phyloP scores from a whole-genome alignment of 441 rosid species.

The Aquilaria agallochum region DNA sequence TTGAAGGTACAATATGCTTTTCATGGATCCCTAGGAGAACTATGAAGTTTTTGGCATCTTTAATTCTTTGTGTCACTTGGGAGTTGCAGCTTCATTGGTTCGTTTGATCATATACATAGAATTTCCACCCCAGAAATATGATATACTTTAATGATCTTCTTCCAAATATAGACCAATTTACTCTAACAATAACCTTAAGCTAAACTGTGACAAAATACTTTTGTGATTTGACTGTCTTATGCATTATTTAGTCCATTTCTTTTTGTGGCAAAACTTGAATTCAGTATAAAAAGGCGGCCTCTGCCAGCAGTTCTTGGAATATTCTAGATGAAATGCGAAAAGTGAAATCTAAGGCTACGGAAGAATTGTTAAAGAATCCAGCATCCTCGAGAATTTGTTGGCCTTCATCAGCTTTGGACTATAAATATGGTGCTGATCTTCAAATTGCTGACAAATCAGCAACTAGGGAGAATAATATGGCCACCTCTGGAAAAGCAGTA shows the following conservation, averaged over 20 bases:
- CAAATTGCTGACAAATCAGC: constrained; percentile 21
- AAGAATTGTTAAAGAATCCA: constrained; percentile 63
- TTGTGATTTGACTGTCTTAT: constrained; percentile 5
- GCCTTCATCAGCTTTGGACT: constrained; percentile 36
- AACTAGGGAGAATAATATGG: constrained; percentile 20
- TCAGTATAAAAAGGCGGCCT: constrained; percentile 54
- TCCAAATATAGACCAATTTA: no score
- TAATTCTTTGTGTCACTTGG: no score
- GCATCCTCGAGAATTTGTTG: constrained; percentile 44
- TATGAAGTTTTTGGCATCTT: no score
- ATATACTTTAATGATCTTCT: no score
- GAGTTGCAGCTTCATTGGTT: no score
- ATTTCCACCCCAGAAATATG: no score
- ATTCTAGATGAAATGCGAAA: constrained; percentile 80
- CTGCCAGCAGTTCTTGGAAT: constrained; percentile 67
- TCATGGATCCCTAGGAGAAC: no score
- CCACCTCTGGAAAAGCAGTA: constrained; percentile 17
- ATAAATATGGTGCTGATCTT: constrained; percentile 27
- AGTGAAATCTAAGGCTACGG: constrained; percentile 88
- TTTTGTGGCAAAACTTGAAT: constrained; percentile 26
- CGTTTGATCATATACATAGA: no score
- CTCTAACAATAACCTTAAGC: no score
- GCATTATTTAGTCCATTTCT: constrained; percentile 14
- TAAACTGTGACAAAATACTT: no score
- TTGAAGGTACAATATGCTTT: constrained; percentile 2